Evolutionary conservation across 169 alveolate species (phyloP), one percentile per base, ranked within the genome.

Genomic region (Perkinsus marinus): DNA sequence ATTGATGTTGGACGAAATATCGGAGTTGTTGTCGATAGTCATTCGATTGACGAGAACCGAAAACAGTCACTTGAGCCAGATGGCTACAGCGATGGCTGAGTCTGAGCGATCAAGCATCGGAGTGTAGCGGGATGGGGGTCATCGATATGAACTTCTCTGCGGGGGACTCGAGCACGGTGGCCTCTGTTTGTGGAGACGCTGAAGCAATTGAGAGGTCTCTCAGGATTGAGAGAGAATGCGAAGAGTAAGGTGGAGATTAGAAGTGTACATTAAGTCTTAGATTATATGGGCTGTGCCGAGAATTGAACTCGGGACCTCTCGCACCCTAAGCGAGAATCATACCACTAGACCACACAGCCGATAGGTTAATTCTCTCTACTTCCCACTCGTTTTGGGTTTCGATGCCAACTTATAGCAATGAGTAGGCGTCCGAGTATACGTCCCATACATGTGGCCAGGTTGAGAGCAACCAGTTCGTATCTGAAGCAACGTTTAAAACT

Each of bases 281-380:
- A 57, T 0, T 57, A 57, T 57, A 41, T 30, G 97, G 97, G 97
- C 97, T 95, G 97, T 96, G 95, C 98, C 98, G 98, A 98, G 98
- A 97, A 96, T 97, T 97, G 98, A 97, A 97, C 98, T 98, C 98
- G 98, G 98, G 98, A 97, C 98, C 98, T 97, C 98, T 97, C 98
- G 98, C 98, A 97, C 98, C 98, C 98, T 97, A 97, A 97, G 98
- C 98, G 98, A 97, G 98, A 97, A 97, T 97, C 98, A 97, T 97
- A 96, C 98, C 98, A 96, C 98, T 97, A 97, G 98, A 97, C 98
- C 96, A 95, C 94, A 41, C 46, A 41, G 46, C 46, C 46, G 46
- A 41, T 57, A 57, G n/a, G n/a, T n/a, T n/a, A n/a, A n/a, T n/a
- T n/a, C n/a, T n/a, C n/a, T n/a, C n/a, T n/a, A n/a, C n/a, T n/a